Percentiles rank a stretch among this genome's conserved stretches.
Conservation (phyloP, 202 grass and related monocot species). For the Schoenoplectus tabernaemontani region DNA sequence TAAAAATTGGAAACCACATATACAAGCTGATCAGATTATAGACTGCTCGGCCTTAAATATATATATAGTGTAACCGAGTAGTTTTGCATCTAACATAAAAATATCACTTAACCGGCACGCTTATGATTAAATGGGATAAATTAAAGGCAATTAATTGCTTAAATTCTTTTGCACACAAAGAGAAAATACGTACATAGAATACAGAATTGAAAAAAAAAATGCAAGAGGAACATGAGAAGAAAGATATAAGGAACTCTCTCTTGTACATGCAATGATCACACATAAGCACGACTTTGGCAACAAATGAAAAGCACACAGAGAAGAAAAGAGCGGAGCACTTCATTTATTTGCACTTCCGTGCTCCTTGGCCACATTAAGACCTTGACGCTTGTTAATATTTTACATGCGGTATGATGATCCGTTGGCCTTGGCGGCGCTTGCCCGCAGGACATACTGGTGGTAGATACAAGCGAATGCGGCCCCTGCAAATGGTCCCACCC, state of each 20-base stretch:
- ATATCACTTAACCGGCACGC: background rate
- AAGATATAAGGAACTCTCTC: background rate
- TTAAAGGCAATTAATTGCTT: background rate
- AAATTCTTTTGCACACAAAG: conserved; percentile 1
- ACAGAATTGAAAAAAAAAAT: background rate
- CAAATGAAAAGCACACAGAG: background rate
- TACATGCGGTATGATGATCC: conserved; percentile 1
- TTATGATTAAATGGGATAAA: background rate
- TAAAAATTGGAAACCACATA: too few relatives aligned
- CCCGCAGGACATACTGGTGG: conserved; percentile 50
- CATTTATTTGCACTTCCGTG: conserved; percentile 18
- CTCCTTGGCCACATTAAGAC: background rate
- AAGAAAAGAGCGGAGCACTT: background rate
- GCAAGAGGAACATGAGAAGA: background rate
- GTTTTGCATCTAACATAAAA: background rate
- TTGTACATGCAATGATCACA: background rate
- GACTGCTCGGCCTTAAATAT: too few relatives aligned
- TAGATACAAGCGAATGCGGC: conserved; percentile 42
- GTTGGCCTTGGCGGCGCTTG: conserved; percentile 18
- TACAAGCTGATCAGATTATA: too few relatives aligned
- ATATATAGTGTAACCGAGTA: too few relatives aligned
- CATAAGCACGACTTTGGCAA: background rate
- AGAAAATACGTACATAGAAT: conserved; percentile 7
- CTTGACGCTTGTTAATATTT: background rate
- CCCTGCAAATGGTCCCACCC: conserved; percentile 48